Percentiles rank a stretch among this genome's conserved stretches.
These are phyloP conservation scores for Blastobotrys apis DNA, from an alignment of 1,139 yeast species.

Conservation along the genomic window DNA sequence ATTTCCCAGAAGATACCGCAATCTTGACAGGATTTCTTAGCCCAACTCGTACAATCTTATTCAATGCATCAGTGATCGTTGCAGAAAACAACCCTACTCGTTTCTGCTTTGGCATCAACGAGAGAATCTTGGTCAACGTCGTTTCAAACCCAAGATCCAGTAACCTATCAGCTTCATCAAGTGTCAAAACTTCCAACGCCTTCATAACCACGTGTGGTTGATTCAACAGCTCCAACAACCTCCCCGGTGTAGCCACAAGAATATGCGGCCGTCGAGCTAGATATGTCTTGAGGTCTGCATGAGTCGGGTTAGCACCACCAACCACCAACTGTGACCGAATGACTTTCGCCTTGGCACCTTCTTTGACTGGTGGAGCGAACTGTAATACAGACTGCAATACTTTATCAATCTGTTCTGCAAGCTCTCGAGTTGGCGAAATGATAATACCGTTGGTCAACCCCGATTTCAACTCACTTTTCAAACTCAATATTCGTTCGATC, in stretches of 20 bases:
- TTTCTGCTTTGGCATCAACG: conserved; percentile 77
- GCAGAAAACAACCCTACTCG: conserved; percentile 94
- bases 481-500: conserved; percentile 54
- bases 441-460: conserved; percentile 72
- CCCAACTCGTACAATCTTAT: conserved; percentile 45
- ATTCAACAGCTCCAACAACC: conserved; percentile 67
- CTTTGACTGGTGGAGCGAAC: conserved; percentile 50
- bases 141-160: conserved; percentile 72
- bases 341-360: conserved; percentile 17
- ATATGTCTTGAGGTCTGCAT: conserved; percentile 69
- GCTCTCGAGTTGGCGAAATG: conserved; percentile 87
- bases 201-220: conserved; percentile 38
- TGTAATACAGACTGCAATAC: conserved; percentile 61
- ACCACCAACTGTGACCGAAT: conserved; percentile 69
- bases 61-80: conserved; percentile 72
- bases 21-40: conserved; percentile 86
- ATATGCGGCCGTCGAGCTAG: conserved; percentile 58
- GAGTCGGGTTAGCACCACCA: conserved; percentile 66
- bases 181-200: conserved; percentile 66
- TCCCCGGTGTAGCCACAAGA: conserved; percentile 89
- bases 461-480: conserved; percentile 20
- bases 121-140: conserved; percentile 63
- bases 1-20: conserved; percentile 49
- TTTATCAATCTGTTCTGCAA: conserved; percentile 73
- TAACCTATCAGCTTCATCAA: conserved; percentile 92